Evolutionary conservation across 805 yeast genomes (phyloP).

Genomic region (Yamadazyma sp.): DNA sequence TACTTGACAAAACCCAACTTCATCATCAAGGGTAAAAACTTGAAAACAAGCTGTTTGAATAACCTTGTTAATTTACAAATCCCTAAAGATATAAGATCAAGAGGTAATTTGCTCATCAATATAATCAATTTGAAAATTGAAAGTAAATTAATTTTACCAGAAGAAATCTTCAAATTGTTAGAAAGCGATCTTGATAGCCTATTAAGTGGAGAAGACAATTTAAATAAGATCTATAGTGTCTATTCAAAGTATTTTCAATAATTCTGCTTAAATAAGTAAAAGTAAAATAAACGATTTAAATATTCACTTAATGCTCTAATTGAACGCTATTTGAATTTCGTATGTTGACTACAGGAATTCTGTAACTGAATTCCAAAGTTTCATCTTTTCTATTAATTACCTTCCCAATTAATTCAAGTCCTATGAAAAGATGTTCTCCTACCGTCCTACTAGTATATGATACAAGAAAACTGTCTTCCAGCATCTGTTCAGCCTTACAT

Average conservation of each 20-base stretch:
- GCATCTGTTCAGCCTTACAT: too few species aligned
- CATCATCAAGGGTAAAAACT: slow-evolving; percentile 28
- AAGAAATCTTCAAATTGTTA: slow-evolving; percentile 10
- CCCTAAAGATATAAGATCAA: slow-evolving; percentile 10
- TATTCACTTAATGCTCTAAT: too few species aligned
- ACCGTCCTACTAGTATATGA: too few species aligned
- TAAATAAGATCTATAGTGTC: slow-evolving; percentile 10
- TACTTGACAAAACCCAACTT: slow-evolving; percentile 35
- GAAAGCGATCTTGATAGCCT: slow-evolving; percentile 10
- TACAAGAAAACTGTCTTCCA: too few species aligned
- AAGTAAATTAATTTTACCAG: slow-evolving; percentile 9
- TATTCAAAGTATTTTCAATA: slow-evolving; percentile 12
- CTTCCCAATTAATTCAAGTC: too few species aligned
- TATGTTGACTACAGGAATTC: too few species aligned
- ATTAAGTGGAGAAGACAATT: slow-evolving; percentile 10
- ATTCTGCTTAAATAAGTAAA: too few species aligned
- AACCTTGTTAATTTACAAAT: slow-evolving; percentile 51
- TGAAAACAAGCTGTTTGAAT: slow-evolving; percentile 46
- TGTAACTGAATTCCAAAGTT: too few species aligned
- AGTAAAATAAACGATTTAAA: too few species aligned
- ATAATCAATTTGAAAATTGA: slow-evolving; percentile 16
- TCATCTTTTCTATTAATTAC: too few species aligned
- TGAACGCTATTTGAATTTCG: too few species aligned
- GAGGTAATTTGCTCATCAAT: slow-evolving; percentile 14
- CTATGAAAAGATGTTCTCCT: too few species aligned